Evolutionary conservation across 129 eudicot species (phyloP).

Genomic region (Escallonia herrerae): DNA sequence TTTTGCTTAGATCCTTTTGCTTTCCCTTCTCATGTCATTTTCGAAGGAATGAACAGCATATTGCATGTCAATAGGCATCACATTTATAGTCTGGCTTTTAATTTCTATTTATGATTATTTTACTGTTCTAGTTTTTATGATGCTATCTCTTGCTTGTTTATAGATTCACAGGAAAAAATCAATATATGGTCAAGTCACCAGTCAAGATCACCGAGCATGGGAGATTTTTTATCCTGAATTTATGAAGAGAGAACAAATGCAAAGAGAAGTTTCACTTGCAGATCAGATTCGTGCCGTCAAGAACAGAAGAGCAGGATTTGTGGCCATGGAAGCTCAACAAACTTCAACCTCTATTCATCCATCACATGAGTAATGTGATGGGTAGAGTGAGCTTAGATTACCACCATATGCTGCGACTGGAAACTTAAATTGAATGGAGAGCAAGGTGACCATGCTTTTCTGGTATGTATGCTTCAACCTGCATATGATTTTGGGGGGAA

Average conservation of each 20-base stretch:
- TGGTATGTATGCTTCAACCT: too few relatives aligned
- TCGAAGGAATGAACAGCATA: too few relatives aligned
- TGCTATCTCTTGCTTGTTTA: slow-evolving; percentile 4
- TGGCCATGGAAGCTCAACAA: slow-evolving; percentile 12
- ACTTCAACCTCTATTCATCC: slow-evolving; percentile 6
- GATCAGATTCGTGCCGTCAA: slow-evolving; percentile 79
- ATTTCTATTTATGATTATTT: neutral
- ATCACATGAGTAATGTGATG: neutral
- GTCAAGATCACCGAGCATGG: slow-evolving; percentile 48
- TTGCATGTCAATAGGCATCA: too few relatives aligned
- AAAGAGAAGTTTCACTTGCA: slow-evolving; percentile 48
- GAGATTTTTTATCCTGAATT: slow-evolving; percentile 50
- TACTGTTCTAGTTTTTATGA: neutral
- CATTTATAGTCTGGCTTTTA: too few relatives aligned
- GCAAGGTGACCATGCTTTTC: slow-evolving; percentile 9
- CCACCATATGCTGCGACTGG: neutral
- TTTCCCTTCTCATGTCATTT: too few relatives aligned
- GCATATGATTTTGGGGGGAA: too few relatives aligned
- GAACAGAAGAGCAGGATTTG: slow-evolving; percentile 29
- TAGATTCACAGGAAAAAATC: slow-evolving; percentile 63
- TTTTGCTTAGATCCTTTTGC: too few relatives aligned
- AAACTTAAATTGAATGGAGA: neutral
- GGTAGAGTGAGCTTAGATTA: slow-evolving; percentile 3
- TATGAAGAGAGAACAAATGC: slow-evolving; percentile 27
- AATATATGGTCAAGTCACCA: slow-evolving; percentile 26